A percentile compares a stretch with the other conserved stretches of the same genome.
These are phyloP conservation scores for Phyllosticta citriasiana DNA, from an alignment of 2,329 filamentous ascomycete genomes.

Conservation along the genomic window DNA sequence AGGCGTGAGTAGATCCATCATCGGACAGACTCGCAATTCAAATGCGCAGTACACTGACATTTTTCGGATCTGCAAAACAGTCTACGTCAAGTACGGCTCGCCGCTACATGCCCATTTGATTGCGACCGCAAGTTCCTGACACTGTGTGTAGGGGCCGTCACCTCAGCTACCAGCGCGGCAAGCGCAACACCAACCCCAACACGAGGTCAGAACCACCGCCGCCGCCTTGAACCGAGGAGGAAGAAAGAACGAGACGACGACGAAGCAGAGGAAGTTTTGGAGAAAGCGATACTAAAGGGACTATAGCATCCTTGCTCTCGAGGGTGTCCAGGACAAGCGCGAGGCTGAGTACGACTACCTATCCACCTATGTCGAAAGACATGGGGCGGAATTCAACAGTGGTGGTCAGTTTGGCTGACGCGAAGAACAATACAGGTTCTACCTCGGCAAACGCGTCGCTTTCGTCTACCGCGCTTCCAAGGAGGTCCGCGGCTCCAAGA, in stretches of 20 bases:
- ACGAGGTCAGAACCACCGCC: constrained; percentile 38
- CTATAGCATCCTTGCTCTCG: constrained; percentile 83
- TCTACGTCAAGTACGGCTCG: constrained; percentile 9
- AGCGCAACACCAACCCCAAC: constrained; percentile 82
- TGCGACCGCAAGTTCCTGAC: neutral
- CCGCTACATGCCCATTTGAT: neutral
- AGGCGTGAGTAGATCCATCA: neutral
- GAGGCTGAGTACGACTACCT: constrained; percentile 60
- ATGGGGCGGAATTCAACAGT: no score
- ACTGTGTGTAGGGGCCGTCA: constrained; percentile 68
- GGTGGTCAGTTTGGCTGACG: neutral
- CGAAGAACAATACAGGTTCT: constrained; percentile 54
- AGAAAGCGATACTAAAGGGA: neutral
- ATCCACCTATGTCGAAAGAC: no score
- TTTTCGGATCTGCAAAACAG: neutral
- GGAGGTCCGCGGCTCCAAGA: constrained; percentile 95
- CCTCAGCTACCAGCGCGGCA: constrained; percentile 93
- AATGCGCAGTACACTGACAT: neutral
- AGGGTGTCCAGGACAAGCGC: constrained; percentile 86
- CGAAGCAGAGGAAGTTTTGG: constrained; percentile 5
- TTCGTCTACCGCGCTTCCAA: constrained; percentile 95
- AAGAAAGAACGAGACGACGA: neutral
- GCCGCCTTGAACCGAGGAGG: neutral
- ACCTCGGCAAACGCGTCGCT: constrained; percentile 96
- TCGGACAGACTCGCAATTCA: no score